These are phyloP conservation scores for Monosporascus sp. DNA, from an alignment of 2,329 filamentous ascomycete species.

Conservation along the genomic window DNA sequence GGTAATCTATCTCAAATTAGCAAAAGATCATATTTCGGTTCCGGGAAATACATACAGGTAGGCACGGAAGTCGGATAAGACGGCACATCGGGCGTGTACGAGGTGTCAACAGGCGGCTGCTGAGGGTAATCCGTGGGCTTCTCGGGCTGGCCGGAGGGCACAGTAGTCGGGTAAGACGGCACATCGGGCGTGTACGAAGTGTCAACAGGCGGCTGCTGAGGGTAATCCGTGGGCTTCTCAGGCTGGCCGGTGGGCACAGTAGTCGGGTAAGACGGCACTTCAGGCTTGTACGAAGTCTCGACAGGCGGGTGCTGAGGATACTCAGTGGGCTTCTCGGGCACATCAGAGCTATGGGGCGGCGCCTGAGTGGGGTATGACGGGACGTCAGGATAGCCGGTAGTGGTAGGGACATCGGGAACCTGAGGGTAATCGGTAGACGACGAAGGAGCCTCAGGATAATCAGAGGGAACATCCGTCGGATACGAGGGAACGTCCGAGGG, in stretches of 20 bases:
- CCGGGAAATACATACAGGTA: background rate
- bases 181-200: background rate
- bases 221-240: conserved; percentile 5
- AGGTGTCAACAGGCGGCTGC: conserved; percentile 12
- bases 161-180: no score
- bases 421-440: background rate
- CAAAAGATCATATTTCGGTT: background rate
- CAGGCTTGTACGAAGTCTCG: conserved; percentile 5
- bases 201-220: conserved; percentile 15
- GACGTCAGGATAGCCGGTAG: background rate
- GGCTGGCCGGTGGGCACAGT: no score
- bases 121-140: conserved; percentile 12
- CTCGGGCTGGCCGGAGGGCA: no score
- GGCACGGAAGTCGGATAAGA: background rate
- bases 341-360: no score
- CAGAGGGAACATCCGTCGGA: background rate
- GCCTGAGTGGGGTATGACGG: background rate
- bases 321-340: conserved; percentile 1
- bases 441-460: background rate
- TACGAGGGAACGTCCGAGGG: conserved; percentile 1
- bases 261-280: no score
- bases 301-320: conserved; percentile 18
- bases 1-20: background rate
- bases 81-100: background rate
- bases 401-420: background rate